A percentile compares a stretch with the other conserved stretches of the same genome.
These are phyloP conservation scores for Candolleomyces efflorescens DNA, from an alignment of 768 basidiomycete genomes.

Conservation along the genomic window DNA sequence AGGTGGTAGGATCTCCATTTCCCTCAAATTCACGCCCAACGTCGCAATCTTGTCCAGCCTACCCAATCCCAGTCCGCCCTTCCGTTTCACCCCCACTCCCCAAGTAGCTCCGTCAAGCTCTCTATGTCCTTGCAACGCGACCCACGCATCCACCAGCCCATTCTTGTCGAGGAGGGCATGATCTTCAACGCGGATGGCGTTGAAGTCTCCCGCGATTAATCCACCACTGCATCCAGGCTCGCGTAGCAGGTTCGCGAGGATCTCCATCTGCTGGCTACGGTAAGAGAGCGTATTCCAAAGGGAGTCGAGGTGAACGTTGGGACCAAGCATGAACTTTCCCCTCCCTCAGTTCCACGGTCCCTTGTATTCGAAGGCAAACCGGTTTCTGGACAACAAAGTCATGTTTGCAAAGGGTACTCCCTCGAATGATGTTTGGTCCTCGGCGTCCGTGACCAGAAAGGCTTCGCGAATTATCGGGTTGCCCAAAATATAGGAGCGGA, in stretches of 20 bases:
- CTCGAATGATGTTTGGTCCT: slow-evolving; percentile 30
- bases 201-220: slow-evolving; percentile 46
- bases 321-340: slow-evolving; percentile 22
- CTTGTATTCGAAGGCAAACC: slow-evolving; percentile 24
- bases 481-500: slow-evolving; percentile 27
- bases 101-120: slow-evolving; percentile 32
- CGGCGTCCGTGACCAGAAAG: slow-evolving; percentile 33
- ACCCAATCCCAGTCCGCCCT: slow-evolving; percentile 22
- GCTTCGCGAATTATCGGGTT: slow-evolving; percentile 26
- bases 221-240: slow-evolving; percentile 37
- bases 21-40: slow-evolving; percentile 27
- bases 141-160: slow-evolving; percentile 39
- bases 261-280: slow-evolving; percentile 28
- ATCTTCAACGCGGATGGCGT: slow-evolving; percentile 35
- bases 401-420: slow-evolving; percentile 31
- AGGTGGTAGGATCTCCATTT: slow-evolving; percentile 32
- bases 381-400: slow-evolving; percentile 31
- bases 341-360: slow-evolving; percentile 16
- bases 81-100: slow-evolving; percentile 26
- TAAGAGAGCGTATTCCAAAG: slow-evolving; percentile 18
- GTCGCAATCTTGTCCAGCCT: slow-evolving; percentile 40
- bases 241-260: slow-evolving; percentile 31
- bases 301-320: slow-evolving; percentile 33
- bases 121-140: slow-evolving; percentile 26
- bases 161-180: slow-evolving; percentile 29